phyloP scores from a whole-genome alignment of 352 stramenopile genomes.

The Poterioochromonas sp. region DNA sequence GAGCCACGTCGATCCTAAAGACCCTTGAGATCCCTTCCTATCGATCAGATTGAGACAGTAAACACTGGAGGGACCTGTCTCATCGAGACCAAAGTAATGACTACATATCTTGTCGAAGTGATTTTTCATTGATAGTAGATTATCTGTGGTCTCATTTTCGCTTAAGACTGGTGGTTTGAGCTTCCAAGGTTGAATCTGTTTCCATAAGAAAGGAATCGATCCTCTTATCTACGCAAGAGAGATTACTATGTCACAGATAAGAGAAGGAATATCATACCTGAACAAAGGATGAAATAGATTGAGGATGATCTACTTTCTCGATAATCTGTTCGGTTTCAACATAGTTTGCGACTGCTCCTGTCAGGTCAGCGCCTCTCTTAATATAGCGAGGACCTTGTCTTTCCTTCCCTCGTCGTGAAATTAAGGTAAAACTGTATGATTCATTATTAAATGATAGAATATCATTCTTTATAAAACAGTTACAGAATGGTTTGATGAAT shows the following conservation, averaged over 20 bases:
- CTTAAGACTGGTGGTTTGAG: slow-evolving; percentile 53
- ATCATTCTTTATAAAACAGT: no score
- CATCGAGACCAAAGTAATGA: no score
- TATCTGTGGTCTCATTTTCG: no score
- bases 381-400: slow-evolving; percentile 56
- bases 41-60: slow-evolving; percentile 81
- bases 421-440: no score
- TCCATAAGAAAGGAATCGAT: slow-evolving; percentile 43
- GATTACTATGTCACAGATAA: slow-evolving; percentile 68
- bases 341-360: slow-evolving; percentile 79
- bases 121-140: no score
- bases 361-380: slow-evolving; percentile 68
- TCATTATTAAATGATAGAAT: no score
- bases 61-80: no score
- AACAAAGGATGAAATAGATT: slow-evolving; percentile 49
- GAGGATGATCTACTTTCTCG: slow-evolving; percentile 60
- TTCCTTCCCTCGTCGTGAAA: slow-evolving; percentile 50
- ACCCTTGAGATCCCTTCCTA: slow-evolving; percentile 72
- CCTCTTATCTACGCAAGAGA: slow-evolving; percentile 89
- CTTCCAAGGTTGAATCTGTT: slow-evolving; percentile 91
- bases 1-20: slow-evolving; percentile 40
- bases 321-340: slow-evolving; percentile 78
- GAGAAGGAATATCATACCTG: slow-evolving; percentile 11
- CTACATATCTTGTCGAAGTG: no score
- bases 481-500: no score